phyloP scores from a whole-genome alignment of 768 basidiomycete genomes.

The Tricholoma terreum region DNA sequence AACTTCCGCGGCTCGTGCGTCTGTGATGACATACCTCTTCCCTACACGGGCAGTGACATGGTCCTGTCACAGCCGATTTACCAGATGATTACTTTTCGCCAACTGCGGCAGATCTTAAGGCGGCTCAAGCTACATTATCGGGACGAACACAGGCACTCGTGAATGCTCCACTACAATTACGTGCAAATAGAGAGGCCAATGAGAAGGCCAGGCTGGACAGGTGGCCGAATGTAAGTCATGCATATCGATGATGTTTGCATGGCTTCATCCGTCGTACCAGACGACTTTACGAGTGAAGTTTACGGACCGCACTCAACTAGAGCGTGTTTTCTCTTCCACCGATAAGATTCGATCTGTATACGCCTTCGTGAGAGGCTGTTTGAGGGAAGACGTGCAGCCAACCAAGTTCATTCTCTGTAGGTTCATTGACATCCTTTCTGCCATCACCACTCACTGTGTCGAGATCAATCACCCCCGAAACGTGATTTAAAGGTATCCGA shows the following conservation, averaged over 20 bases:
- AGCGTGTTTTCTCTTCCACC: slow-evolving; percentile 72
- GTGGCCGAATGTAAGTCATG: slow-evolving; percentile 64
- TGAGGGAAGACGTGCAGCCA: slow-evolving; percentile 72
- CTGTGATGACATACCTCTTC: background rate
- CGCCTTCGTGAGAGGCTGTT: slow-evolving; percentile 71
- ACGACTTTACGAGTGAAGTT: slow-evolving; percentile 82
- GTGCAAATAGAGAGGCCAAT: slow-evolving; percentile 59
- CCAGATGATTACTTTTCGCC: slow-evolving; percentile 77
- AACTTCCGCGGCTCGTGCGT: slow-evolving; percentile 20
- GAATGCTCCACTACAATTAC: slow-evolving; percentile 70
- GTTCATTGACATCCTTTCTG: slow-evolving; percentile 21
- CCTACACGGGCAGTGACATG: background rate
- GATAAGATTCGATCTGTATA: slow-evolving; percentile 82
- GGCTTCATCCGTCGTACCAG: slow-evolving; percentile 34
- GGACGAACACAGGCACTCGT: slow-evolving; percentile 60
- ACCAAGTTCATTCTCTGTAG: slow-evolving; percentile 84
- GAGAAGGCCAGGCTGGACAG: slow-evolving; percentile 57
- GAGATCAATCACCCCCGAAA: slow-evolving; percentile 80
- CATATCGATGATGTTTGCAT: background rate
- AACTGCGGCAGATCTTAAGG: slow-evolving; percentile 65
- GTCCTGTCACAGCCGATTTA: slow-evolving; percentile 38
- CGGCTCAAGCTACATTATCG: slow-evolving; percentile 58
- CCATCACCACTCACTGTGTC: background rate
- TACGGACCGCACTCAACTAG: slow-evolving; percentile 76
- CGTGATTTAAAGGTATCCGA: slow-evolving; percentile 84